Base-by-base conservation (phyloP, 1,139 yeast genomes). In the Taphrina sp. region DNA sequence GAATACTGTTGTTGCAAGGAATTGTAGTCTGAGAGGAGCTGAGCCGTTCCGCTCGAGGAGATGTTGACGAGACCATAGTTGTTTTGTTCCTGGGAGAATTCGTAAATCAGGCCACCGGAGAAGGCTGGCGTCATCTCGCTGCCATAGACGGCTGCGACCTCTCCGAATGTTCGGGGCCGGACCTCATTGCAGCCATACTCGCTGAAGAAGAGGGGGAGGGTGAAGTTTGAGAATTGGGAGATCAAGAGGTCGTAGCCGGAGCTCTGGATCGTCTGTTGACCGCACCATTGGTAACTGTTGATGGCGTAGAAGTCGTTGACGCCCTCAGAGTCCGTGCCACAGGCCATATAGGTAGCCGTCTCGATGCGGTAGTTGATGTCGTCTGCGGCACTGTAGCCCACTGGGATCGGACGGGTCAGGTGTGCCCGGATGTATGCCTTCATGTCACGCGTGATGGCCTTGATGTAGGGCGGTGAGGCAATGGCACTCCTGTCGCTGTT, bases 321-420 rank as follows among this genome's bases (percentile, higher is more conserved):
- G 24, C 59, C 51, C 22, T 74, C 78, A 51, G 81, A 85, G 29
- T 75, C 74, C 31, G 70, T 71, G 22, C 80, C 79, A 71, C 96
- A 90, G 60, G 88, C 82, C 64, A 90, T 77, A 69, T 87, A 90
- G 65, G 83, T 84, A 69, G 88, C 85, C 61, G 92, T 80, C 35
- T 88, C 86, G 57, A 78, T 72, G 69, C 96, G 80, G 63, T 84
- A 78, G 26, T 76, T 77, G 58, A 73, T 73, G 65, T 84, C 95
- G 70, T 89, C 95, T 51, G 95, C 95, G 42, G 96, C 92, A 10
- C 95, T 85, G 70, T 89, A 90, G 52, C 96, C 97, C 39, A 90
- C 94, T 2, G 95, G 96, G 58, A 89, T 84, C 8, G 75, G 68
- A 70, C 96, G 80, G n/a, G 22, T 23, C 22, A 82, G 73, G 63